A percentile compares a stretch with the other conserved stretches of the same genome.
Evolutionary conservation across 768 basidiomycete species (phyloP).

Genomic region (Daedaleopsis nitida): DNA sequence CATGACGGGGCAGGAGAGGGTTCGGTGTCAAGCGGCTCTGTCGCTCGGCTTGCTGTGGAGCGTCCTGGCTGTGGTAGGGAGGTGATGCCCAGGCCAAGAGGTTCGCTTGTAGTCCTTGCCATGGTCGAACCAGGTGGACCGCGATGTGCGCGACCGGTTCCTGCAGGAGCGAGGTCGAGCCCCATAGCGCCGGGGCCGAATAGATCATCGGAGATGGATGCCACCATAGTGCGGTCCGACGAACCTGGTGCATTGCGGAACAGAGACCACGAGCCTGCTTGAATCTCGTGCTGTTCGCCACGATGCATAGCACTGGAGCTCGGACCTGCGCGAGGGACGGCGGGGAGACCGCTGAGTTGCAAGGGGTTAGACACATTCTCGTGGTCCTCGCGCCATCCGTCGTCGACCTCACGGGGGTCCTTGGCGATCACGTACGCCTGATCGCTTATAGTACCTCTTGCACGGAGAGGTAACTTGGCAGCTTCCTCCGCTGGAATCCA

Average conservation of each 20-base stretch:
- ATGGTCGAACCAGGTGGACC: background rate
- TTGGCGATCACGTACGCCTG: constrained; percentile 12
- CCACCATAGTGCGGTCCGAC: background rate
- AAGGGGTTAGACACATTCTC: constrained; percentile 20
- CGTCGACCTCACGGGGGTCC: constrained; percentile 14
- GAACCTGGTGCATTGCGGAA: background rate
- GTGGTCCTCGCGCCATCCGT: constrained; percentile 5
- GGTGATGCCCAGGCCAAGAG: background rate
- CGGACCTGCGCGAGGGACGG: constrained; percentile 1
- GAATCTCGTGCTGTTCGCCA: constrained; percentile 1
- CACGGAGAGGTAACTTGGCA: constrained; percentile 4
- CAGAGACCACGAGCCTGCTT: background rate
- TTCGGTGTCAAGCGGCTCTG: background rate
- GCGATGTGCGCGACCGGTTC: background rate
- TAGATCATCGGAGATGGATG: background rate
- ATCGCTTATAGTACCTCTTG: constrained; percentile 5
- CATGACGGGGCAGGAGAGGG: constrained; percentile 23
- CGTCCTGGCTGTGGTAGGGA: background rate
- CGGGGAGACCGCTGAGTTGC: constrained; percentile 19
- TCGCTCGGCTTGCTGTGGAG: background rate
- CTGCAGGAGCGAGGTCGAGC: background rate
- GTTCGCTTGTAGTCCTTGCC: background rate
- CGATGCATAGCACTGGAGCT: constrained; percentile 1
- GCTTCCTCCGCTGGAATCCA: constrained; percentile 10
- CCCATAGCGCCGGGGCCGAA: background rate